phyloP scores from a whole-genome alignment of 345 rosid genomes.

The Populus deltoides region DNA sequence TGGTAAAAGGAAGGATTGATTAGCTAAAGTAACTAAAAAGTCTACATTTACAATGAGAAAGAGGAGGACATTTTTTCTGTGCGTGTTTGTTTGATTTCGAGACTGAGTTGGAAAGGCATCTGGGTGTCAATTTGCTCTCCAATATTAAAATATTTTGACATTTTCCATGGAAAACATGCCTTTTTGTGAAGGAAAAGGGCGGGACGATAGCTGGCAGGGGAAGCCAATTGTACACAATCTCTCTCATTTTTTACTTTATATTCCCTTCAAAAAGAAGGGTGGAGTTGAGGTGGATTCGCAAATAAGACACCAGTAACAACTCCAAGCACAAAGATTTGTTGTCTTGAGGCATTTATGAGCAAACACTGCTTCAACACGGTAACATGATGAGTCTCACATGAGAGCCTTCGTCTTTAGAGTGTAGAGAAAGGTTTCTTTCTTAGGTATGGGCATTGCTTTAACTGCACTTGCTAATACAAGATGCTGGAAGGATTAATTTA shows the following conservation, averaged over 20 bases:
- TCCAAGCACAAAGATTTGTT: neutral
- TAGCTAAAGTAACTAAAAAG: slow-evolving; percentile 15
- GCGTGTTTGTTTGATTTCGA: neutral
- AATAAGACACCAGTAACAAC: neutral
- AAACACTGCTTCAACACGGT: neutral
- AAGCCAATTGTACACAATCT: neutral
- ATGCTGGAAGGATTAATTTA: no score
- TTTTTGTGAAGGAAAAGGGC: neutral
- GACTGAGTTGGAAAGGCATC: slow-evolving; percentile 8
- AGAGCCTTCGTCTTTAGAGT: no score
- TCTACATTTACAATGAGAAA: slow-evolving; percentile 6
- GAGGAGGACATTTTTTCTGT: neutral
- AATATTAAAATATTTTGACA: neutral
- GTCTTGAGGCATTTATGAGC: neutral
- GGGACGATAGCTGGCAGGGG: neutral
- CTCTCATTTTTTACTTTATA: neutral
- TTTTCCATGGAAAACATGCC: slow-evolving; percentile 5
- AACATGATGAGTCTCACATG: neutral
- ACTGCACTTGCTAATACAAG: neutral
- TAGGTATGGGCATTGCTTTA: no score
- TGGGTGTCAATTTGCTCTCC: neutral
- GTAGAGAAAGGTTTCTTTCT: neutral
- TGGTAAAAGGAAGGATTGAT: slow-evolving; percentile 19
- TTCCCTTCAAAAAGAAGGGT: neutral
- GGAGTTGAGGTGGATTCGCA: neutral